Conservation (phyloP, 2,329 filamentous ascomycete genomes). For the Onygena corvina region DNA sequence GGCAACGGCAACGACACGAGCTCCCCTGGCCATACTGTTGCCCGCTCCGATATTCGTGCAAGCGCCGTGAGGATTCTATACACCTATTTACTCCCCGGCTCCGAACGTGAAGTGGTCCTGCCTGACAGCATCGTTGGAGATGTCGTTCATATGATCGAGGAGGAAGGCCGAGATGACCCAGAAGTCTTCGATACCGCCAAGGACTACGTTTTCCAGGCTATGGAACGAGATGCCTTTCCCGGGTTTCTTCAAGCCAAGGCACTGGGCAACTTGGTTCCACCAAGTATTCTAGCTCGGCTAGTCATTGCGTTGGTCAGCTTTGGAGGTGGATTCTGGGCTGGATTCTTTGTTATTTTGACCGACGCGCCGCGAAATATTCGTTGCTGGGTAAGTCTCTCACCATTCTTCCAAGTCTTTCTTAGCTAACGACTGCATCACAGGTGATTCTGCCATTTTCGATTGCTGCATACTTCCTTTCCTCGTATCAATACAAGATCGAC, state of each 20-base stretch:
- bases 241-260: slow-evolving; percentile 92
- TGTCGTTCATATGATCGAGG: slow-evolving; percentile 79
- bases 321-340: slow-evolving; percentile 88
- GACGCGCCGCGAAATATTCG: slow-evolving; percentile 60
- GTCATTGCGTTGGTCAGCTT: slow-evolving; percentile 75
- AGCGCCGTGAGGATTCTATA: slow-evolving; percentile 99
- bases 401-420: not conserved
- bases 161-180: slow-evolving; percentile 82
- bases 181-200: slow-evolving; percentile 96
- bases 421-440: slow-evolving; percentile 30
- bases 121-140: slow-evolving; percentile 76
- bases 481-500: slow-evolving; percentile 92
- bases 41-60: slow-evolving; percentile 78
- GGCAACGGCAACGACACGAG: slow-evolving; percentile 53
- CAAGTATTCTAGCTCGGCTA: slow-evolving; percentile 73
- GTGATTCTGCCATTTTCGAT: slow-evolving; percentile 82
- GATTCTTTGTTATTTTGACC: slow-evolving; percentile 85
- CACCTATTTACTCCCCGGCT: slow-evolving; percentile 86
- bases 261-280: slow-evolving; percentile 84
- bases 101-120: slow-evolving; percentile 89
- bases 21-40: slow-evolving; percentile 71
- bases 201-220: slow-evolving; percentile 98
- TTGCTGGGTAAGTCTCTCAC: slow-evolving; percentile 59
- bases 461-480: slow-evolving; percentile 75
- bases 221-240: slow-evolving; percentile 98